phyloP scores from a whole-genome alignment of 495 filamentous ascomycete species.

The Pyrenula massariospora region DNA sequence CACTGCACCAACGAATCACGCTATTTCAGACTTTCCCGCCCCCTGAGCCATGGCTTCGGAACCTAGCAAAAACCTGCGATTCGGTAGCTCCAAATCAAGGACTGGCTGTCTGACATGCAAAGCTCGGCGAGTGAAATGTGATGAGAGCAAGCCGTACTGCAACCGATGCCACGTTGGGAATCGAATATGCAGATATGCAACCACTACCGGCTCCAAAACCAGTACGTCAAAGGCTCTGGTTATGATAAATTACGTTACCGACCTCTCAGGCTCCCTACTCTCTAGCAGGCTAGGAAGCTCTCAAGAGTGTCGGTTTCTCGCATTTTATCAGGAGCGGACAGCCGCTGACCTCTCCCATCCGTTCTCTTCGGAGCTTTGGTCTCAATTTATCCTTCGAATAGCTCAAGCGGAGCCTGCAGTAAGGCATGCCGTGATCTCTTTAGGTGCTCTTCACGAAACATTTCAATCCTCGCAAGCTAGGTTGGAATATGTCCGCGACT shows the following conservation, averaged over 20 bases:
- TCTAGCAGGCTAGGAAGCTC: background rate
- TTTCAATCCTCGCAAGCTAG: conserved; percentile 18
- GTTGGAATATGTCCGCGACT: conserved; percentile 2
- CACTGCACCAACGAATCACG: background rate
- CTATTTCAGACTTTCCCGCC: no score
- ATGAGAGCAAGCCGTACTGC: conserved; percentile 45
- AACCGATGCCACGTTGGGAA: conserved; percentile 37
- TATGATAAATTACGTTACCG: background rate
- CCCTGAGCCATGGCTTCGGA: background rate
- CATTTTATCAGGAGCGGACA: conserved; percentile 48
- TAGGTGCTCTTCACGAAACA: conserved; percentile 52
- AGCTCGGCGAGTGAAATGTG: conserved; percentile 53
- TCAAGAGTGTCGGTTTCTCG: conserved; percentile 41
- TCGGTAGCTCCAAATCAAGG: conserved; percentile 13
- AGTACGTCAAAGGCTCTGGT: background rate
- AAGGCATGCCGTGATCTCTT: conserved; percentile 46
- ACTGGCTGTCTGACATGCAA: conserved; percentile 44
- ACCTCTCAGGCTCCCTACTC: background rate
- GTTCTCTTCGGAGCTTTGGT: conserved; percentile 46
- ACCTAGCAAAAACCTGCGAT: background rate
- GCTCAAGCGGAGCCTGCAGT: conserved; percentile 48
- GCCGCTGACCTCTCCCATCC: conserved; percentile 43
- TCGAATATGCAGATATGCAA: conserved; percentile 26
- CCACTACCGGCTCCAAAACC: background rate
- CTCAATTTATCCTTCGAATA: conserved; percentile 39